A percentile compares a stretch with the other conserved stretches of the same genome.
These are phyloP conservation scores for Prunella vulgaris DNA, from an alignment of 257 asterid species.

Conservation along the genomic window DNA sequence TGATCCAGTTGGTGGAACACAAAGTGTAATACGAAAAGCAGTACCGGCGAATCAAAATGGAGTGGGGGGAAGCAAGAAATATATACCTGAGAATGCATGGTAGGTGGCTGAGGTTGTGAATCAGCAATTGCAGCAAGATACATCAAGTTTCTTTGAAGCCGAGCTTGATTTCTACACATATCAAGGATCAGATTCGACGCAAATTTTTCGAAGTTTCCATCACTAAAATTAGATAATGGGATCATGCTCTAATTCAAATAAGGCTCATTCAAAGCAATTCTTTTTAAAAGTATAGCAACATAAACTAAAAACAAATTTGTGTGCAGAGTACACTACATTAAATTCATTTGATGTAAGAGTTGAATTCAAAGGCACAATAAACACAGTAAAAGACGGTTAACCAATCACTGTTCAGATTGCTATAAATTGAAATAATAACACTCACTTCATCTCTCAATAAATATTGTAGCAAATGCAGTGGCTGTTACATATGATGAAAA, in stretches of 20 bases:
- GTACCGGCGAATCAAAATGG: too few relatives aligned
- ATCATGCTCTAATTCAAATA: not conserved
- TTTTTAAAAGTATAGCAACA: too few relatives aligned
- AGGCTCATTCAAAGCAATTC: not conserved
- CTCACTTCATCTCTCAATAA: too few relatives aligned
- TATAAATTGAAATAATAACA: not conserved
- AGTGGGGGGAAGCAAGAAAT: not conserved
- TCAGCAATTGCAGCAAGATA: conserved; percentile 98
- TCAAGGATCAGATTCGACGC: too few relatives aligned
- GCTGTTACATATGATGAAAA: too few relatives aligned
- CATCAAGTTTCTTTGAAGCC: conserved; percentile 90
- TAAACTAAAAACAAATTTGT: not conserved
- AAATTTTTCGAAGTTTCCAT: too few relatives aligned
- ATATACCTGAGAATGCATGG: conserved; percentile 81
- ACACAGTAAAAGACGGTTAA: not conserved
- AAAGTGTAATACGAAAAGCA: too few relatives aligned
- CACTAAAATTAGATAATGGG: not conserved
- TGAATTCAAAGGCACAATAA: not conserved
- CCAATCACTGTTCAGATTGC: not conserved
- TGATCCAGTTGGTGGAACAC: too few relatives aligned
- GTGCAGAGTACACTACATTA: not conserved
- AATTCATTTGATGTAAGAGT: not conserved
- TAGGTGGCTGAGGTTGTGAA: conserved; percentile 89
- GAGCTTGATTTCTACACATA: conserved; percentile 65
- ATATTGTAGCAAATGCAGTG: too few relatives aligned